Conservation (phyloP, 2,329 filamentous ascomycete genomes). For the Teratosphaeria destructans region DNA sequence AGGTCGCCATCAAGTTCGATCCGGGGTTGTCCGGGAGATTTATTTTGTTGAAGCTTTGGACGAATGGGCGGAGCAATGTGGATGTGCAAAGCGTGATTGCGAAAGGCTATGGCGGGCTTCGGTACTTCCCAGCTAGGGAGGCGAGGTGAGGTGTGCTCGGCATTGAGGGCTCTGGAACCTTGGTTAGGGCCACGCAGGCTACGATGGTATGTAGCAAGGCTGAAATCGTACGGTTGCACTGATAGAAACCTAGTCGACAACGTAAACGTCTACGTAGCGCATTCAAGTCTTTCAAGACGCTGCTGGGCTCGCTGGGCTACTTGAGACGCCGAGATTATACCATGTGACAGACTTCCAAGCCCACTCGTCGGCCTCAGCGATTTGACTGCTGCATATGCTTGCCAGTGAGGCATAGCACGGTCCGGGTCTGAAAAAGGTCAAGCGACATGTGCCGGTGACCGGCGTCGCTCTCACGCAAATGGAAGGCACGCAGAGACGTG, state of each 20-base stretch:
- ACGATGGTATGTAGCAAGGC: background rate
- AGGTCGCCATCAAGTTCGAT: constrained; percentile 77
- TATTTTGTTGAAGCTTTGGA: constrained; percentile 86
- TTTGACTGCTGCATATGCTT: too few relatives aligned
- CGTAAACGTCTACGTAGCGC: too few relatives aligned
- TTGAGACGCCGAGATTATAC: too few relatives aligned
- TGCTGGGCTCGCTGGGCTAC: too few relatives aligned
- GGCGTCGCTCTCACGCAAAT: background rate
- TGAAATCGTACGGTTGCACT: background rate
- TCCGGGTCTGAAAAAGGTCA: too few relatives aligned
- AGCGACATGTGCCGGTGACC: background rate
- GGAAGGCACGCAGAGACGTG: background rate
- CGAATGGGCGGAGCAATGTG: constrained; percentile 64
- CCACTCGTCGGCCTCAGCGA: too few relatives aligned
- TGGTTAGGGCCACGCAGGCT: background rate
- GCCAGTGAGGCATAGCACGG: too few relatives aligned
- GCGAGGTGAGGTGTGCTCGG: background rate
- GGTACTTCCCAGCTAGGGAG: constrained; percentile 50
- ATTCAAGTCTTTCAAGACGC: too few relatives aligned
- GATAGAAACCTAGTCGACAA: background rate
- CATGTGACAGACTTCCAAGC: too few relatives aligned
- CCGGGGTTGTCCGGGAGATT: constrained; percentile 61
- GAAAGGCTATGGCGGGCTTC: constrained; percentile 73
- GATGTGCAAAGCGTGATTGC: constrained; percentile 81
- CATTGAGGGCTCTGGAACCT: background rate